Base-by-base conservation (phyloP, 495 filamentous ascomycete species). In the Xylaria grammica region DNA sequence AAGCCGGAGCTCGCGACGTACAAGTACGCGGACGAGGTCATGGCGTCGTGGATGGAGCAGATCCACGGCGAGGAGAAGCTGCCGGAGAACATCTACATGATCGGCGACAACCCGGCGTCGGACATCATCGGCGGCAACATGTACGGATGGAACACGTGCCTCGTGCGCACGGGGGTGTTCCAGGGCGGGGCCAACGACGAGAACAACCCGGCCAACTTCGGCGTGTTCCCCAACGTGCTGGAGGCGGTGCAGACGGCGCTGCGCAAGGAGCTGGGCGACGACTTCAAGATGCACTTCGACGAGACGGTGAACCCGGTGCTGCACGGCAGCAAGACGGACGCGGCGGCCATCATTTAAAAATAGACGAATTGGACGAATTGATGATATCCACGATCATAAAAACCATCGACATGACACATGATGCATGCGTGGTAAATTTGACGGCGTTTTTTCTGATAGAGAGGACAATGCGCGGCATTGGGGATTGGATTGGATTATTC, bases 191-290 rank as follows among this genome's bases (percentile, higher is more conserved):
- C 91, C 62, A 85, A 87, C 49, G 96, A 99, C 75, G 95, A 98
- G 79, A 93, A 94, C 67, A 93, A 97, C 75, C 95, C 95, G 15
- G 94, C 95, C 63, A 91, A 91, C 77, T 89, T 97, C 76, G 95
- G 95, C 34, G 85, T 99, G 54, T 97, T 91, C 81, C 73, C 78
- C 58, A 86, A 88, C 65, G 94, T 97, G 71, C 87, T 91, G 44
- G 84, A 90, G 66, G 97, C 97, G 69, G 94, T 97, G 70, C 94
- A 97, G 75, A 90, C 97, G 83, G 94, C 97, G 70, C 92, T 97
- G 79, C 84, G 96, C 79, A 90, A 91, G 63, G 87, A 97, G 63
- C 82, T 86, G 2, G 87, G 84, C 13, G 87, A 72, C 80, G 90
- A 78, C 72, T 92, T 82, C 67, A 68, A 69, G 52, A 80, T 80